Evolutionary conservation across 345 rosid genomes (phyloP).

Genomic region (Citropsis articulata): DNA sequence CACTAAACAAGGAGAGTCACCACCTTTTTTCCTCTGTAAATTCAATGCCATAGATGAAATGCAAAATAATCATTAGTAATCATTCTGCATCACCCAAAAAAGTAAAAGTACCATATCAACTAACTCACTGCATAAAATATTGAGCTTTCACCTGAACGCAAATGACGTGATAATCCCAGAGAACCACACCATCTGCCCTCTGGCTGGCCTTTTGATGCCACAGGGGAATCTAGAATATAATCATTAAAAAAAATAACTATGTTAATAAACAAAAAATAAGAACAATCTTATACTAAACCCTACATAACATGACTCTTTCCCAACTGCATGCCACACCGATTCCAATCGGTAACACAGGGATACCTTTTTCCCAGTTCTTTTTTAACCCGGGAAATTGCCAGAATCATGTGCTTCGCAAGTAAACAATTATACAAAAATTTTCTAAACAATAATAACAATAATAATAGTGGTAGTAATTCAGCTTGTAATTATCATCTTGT

Average conservation of each 20-base stretch:
- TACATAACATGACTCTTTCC: neutral
- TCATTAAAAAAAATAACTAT: neutral
- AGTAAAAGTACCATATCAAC: neutral
- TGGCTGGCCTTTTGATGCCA: slow-evolving; percentile 94
- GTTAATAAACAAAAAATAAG: neutral
- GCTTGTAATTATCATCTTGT: neutral
- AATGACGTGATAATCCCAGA: slow-evolving; percentile 90
- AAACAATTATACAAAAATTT: neutral
- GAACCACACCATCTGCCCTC: slow-evolving; percentile 73
- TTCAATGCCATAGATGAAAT: neutral
- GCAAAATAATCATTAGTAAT: neutral
- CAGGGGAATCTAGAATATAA: slow-evolving; percentile 57
- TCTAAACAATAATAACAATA: neutral
- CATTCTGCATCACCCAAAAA: neutral
- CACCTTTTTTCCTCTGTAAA: slow-evolving; percentile 52
- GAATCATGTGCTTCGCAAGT: neutral
- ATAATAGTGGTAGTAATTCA: too few species aligned
- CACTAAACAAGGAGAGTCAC: slow-evolving; percentile 40
- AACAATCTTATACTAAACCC: neutral
- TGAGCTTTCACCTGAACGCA: slow-evolving; percentile 63
- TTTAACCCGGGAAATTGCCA: neutral
- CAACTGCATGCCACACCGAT: neutral
- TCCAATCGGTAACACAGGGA: neutral
- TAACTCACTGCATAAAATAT: neutral
- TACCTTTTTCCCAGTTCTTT: neutral